A percentile compares a stretch with the other conserved stretches of the same genome.
Conservation (phyloP, 345 rosid species). For the Populus simonii region DNA sequence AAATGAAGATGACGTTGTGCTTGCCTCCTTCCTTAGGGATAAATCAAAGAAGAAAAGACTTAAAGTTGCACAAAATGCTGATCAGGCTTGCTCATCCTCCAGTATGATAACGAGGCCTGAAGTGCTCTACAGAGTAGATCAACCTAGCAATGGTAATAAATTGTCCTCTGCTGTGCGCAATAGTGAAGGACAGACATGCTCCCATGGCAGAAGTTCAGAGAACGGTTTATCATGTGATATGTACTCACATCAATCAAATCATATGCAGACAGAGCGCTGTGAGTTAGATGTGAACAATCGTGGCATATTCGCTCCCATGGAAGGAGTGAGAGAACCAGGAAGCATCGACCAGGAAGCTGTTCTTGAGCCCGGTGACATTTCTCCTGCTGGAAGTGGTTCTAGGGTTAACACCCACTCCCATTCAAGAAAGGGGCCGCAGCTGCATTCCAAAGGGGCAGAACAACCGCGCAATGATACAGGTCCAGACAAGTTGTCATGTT, state of each 20-base stretch:
- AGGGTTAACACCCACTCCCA: background rate
- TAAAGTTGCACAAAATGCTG: constrained; percentile 5
- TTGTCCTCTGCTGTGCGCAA: background rate
- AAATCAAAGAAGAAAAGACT: constrained; percentile 22
- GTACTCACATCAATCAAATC: background rate
- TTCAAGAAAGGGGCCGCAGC: background rate
- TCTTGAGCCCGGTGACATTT: constrained; percentile 13
- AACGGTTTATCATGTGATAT: background rate
- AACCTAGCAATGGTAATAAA: background rate
- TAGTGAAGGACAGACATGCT: background rate
- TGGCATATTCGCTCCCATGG: background rate
- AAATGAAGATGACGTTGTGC: constrained; percentile 20
- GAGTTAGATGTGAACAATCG: background rate
- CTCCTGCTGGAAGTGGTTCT: constrained; percentile 13
- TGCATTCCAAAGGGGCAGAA: background rate
- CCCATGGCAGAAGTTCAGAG: background rate
- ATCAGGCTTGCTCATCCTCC: background rate
- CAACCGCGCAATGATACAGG: background rate
- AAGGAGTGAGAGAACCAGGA: background rate
- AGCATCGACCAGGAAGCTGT: background rate
- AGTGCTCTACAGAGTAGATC: background rate
- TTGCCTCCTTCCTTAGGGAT: constrained; percentile 15
- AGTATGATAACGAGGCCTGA: background rate
- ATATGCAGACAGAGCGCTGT: background rate
- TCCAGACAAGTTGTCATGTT: background rate